phyloP scores from a whole-genome alignment of 116 monocot species.

The Dioscorea cayenensis region DNA sequence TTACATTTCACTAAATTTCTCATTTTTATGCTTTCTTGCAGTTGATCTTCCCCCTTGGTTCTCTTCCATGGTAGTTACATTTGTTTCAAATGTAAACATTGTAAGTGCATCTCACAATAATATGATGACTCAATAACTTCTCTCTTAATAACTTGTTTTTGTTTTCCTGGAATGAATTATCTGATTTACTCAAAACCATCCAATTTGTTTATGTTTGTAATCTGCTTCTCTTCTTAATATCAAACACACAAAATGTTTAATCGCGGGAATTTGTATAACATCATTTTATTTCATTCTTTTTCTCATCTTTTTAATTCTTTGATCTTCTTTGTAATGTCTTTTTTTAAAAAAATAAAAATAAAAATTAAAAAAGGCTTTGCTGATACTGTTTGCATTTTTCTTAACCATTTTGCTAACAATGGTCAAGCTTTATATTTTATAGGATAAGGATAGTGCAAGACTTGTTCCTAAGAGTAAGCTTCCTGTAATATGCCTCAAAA shows the following conservation, averaged over 20 bases:
- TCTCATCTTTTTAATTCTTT: not conserved
- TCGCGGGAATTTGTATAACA: not conserved
- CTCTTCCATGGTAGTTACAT: constrained; percentile 52
- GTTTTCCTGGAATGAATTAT: too few species aligned
- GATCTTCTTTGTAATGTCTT: not conserved
- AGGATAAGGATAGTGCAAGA: constrained; percentile 39
- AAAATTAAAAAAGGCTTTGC: not conserved
- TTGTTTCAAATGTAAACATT: constrained; percentile 44
- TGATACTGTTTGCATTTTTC: not conserved
- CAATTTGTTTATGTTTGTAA: too few species aligned
- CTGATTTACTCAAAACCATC: too few species aligned
- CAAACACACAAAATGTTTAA: not conserved
- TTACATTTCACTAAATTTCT: not conserved
- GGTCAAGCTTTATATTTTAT: constrained; percentile 13
- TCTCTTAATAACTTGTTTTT: too few species aligned
- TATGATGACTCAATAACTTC: too few species aligned
- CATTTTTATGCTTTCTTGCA: constrained; percentile 26
- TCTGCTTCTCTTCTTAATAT: too few species aligned
- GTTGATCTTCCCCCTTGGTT: constrained; percentile 85
- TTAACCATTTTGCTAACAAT: constrained; percentile 6
- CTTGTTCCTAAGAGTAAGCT: constrained; percentile 30
- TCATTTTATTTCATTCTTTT: not conserved
- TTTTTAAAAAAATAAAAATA: not conserved
- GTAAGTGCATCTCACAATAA: constrained; percentile 40
- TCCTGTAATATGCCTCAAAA: constrained; percentile 68